phyloP scores from a whole-genome alignment of 2,329 filamentous ascomycete species.

The Cercospora sp. region DNA sequence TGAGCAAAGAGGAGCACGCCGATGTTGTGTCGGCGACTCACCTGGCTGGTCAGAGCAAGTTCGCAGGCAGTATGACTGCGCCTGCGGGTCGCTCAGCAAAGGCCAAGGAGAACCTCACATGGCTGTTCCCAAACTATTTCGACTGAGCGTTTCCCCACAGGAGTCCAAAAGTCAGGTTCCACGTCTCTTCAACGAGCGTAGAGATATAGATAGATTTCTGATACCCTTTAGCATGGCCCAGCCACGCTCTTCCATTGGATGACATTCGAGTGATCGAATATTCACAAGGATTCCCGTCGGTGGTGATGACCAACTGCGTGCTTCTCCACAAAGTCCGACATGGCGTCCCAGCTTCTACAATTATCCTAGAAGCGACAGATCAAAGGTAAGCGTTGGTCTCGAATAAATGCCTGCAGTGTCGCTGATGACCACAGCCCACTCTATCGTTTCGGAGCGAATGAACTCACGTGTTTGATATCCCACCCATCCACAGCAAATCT shows the following conservation, averaged over 20 bases:
- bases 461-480: constrained; percentile 32
- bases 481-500: constrained; percentile 41
- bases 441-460: not conserved
- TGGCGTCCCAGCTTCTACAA: constrained; percentile 34
- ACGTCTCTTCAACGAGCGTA: constrained; percentile 4
- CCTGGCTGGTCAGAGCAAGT: constrained; percentile 72
- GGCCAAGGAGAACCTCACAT: constrained; percentile 77
- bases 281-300: not conserved
- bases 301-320: constrained; percentile 9
- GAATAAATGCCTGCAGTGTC: not conserved
- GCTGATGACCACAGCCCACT: not conserved
- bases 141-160: constrained; percentile 35
- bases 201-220: constrained; percentile 4
- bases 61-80: constrained; percentile 81
- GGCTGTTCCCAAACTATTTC: constrained; percentile 83
- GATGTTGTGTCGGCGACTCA: constrained; percentile 80
- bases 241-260: constrained; percentile 5
- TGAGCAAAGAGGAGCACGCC: constrained; percentile 73
- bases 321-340: constrained; percentile 8
- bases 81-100: constrained; percentile 70
- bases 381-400: not conserved
- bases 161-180: not conserved
- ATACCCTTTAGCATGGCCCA: constrained; percentile 10
- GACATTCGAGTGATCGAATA: not conserved
- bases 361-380: constrained; percentile 7